Evolutionary conservation across 108 stramenopile species (phyloP).

Genomic region (Mayamaea pseudoterrestris): DNA sequence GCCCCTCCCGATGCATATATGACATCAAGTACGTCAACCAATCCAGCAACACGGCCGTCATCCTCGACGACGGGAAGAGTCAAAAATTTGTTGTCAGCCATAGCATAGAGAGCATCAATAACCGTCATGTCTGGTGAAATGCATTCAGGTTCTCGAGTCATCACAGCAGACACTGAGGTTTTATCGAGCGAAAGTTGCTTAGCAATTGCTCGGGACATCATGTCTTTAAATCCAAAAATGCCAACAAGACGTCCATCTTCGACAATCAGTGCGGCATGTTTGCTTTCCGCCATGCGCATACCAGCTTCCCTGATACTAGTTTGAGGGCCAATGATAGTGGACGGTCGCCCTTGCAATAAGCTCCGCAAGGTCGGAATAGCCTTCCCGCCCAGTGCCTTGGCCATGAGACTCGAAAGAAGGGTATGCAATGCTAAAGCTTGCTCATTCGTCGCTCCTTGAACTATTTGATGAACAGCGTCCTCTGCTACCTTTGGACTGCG

Average conservation of each 20-base stretch:
- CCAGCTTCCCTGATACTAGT: constrained; percentile 64
- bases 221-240: constrained; percentile 90
- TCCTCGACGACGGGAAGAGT: constrained; percentile 82
- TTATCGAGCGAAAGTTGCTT: constrained; percentile 63
- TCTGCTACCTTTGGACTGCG: constrained; percentile 33
- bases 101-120: constrained; percentile 82
- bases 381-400: constrained; percentile 54
- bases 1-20: constrained; percentile 70
- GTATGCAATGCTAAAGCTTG: constrained; percentile 36
- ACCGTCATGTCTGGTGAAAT: constrained; percentile 79
- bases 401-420: constrained; percentile 50
- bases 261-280: constrained; percentile 81
- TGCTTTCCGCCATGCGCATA: constrained; percentile 60
- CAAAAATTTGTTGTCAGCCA: constrained; percentile 90
- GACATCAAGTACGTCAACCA: constrained; percentile 94
- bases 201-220: constrained; percentile 85
- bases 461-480: constrained; percentile 38
- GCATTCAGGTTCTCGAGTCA: constrained; percentile 88
- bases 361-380: constrained; percentile 52
- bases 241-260: constrained; percentile 61
- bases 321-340: constrained; percentile 46
- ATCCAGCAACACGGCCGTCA: constrained; percentile 72
- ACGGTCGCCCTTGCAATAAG: constrained; percentile 54
- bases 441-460: constrained; percentile 27
- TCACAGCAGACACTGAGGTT: constrained; percentile 65